Evolutionary conservation across 768 basidiomycete species (phyloP), one percentile per base, ranked within the genome.

Genomic region (Boletus rufocinnamomeus): DNA sequence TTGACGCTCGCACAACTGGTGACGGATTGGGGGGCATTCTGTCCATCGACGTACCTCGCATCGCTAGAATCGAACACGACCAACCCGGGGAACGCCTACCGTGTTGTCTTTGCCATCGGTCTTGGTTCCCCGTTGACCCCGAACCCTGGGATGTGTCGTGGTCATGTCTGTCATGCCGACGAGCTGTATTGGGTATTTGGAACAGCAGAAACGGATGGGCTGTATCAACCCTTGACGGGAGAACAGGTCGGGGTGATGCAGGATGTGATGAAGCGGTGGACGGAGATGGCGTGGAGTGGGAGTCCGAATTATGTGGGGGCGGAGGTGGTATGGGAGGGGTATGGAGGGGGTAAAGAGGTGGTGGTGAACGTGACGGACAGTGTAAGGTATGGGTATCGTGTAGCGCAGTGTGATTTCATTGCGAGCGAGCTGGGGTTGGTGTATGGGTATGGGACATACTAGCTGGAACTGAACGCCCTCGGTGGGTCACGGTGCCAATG

Each of bases 211-310:
- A 57, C 53, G 0, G 63, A 68, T 21, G 54, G 59, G 27, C 37
- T 65, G 25, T 58, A 63, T 41, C 69, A 68, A 17, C 61, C 56
- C 10, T 28, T 66, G 32, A 60, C 50, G 3, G 27, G 21, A 2
- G 40, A 52, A n/a, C 58, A 60, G 16, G 38, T 60, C 9, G 28
- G 13, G 21, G 34, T 52, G 21, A 65, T 50, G 32, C 43, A 45
- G 14, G 57, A 61, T 6, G 50, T 56, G 28, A 57, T 57, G 30
- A 59, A 59, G 30, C 57, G 47, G 16, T 61, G 59, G 47, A 52
- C 57, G 8, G 56, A 56, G 43, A 50, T 68, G 45, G 63, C 54
- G 11, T 58, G 68, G 68, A 56, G 46, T 7, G 60, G 65, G 41
- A 64, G 50, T 19, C 62, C 55, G 7, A 59, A 66, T 54, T 64